Conservation (phyloP, 345 rosid species). For the Angophora floribunda region DNA sequence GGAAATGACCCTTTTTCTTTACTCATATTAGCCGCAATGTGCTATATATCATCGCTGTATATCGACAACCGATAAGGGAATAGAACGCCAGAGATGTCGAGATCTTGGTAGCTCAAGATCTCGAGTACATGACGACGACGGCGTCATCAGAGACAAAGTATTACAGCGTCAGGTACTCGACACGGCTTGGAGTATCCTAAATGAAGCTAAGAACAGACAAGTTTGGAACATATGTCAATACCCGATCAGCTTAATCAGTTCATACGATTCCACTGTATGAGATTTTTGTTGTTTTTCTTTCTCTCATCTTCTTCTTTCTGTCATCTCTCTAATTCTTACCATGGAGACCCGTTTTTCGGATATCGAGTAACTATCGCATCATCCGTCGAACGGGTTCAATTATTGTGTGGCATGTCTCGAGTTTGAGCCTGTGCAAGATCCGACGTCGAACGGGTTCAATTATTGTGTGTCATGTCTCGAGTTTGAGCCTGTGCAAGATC, state of each 20-base stretch:
- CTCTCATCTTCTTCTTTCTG: background rate
- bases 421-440: too few species aligned
- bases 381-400: background rate
- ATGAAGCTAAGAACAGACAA: background rate
- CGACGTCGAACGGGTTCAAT: background rate
- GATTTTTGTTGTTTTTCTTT: background rate
- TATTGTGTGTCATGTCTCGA: too few species aligned
- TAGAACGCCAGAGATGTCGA: background rate
- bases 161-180: background rate
- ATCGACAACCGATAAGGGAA: background rate
- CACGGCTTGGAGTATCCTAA: background rate
- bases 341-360: background rate
- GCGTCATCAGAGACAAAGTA: fast-evolving
- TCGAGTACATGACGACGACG: background rate
- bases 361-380: background rate
- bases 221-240: background rate
- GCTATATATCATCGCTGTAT: background rate
- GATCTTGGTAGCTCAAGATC: background rate
- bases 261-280: background rate
- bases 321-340: background rate
- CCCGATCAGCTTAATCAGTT: background rate
- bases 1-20: background rate
- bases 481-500: background rate
- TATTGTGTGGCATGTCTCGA: background rate
- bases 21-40: background rate